Evolutionary conservation across 1,284 basidiomycete genomes (phyloP).

Genomic region (Cystobasidiaceae sp.): DNA sequence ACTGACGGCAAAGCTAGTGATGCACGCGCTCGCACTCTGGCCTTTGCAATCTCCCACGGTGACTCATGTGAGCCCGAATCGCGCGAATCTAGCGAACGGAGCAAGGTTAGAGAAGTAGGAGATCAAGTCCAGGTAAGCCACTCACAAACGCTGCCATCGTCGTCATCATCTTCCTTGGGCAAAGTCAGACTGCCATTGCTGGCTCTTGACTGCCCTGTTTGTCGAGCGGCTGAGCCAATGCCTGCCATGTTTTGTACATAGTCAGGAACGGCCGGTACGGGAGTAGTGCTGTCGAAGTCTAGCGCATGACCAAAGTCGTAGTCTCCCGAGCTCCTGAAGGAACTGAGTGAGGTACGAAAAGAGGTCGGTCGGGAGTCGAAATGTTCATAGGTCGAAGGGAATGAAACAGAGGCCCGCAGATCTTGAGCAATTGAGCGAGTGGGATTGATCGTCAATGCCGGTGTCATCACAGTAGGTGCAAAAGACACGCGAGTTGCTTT

Average conservation of each 20-base stretch:
- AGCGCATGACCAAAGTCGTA: conserved; percentile 1
- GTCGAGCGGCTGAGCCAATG: no score
- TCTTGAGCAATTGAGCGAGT: conserved; percentile 19
- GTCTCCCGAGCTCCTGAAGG: background rate
- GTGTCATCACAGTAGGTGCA: conserved; percentile 1
- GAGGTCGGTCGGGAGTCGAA: background rate
- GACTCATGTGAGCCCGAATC: conserved; percentile 29
- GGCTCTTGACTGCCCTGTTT: background rate
- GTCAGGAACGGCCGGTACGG: no score
- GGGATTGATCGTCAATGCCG: background rate
- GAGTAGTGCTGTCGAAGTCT: background rate
- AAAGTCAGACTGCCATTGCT: background rate
- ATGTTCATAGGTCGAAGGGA: background rate
- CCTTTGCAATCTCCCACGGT: conserved; percentile 25
- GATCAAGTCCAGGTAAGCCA: background rate
- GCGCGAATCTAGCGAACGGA: conserved; percentile 4
- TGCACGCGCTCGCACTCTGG: conserved; percentile 17
- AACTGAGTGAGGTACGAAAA: background rate
- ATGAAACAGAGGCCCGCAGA: conserved; percentile 3
- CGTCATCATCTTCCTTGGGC: conserved; percentile 17
- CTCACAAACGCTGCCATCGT: conserved; percentile 25
- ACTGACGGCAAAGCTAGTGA: conserved; percentile 20
- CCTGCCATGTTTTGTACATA: no score
- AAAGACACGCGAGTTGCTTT: conserved; percentile 24
- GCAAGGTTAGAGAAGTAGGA: background rate